These are phyloP conservation scores for Atalantia buxifolia DNA, from an alignment of 345 rosid species.

Conservation along the genomic window DNA sequence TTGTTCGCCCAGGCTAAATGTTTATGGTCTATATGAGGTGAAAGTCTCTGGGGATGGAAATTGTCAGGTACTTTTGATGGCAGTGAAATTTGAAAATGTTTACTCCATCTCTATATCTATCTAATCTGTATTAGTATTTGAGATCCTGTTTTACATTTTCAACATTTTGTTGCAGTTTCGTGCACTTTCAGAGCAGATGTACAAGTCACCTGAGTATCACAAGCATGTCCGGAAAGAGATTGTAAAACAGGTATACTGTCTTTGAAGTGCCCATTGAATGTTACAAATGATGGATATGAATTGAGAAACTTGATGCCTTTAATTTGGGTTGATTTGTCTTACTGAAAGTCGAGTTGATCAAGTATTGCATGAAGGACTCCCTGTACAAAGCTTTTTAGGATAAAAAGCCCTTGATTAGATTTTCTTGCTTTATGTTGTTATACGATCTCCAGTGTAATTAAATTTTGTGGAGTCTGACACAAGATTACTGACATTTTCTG, in stretches of 20 bases:
- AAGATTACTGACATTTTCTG: background rate
- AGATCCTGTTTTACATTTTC: background rate
- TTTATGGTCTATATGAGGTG: constrained; percentile 76
- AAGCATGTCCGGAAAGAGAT: constrained; percentile 84
- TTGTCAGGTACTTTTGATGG: constrained; percentile 63
- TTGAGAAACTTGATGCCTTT: background rate
- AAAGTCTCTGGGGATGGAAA: constrained; percentile 97
- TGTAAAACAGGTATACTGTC: constrained; percentile 72
- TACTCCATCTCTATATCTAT: background rate
- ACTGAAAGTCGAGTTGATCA: background rate
- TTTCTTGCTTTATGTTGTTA: background rate
- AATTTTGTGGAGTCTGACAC: background rate
- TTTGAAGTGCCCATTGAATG: constrained; percentile 10
- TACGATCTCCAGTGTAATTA: background rate
- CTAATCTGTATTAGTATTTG: background rate
- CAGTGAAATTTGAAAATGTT: constrained; percentile 12
- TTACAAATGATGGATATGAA: background rate
- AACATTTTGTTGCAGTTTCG: constrained; percentile 62
- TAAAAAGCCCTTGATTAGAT: background rate
- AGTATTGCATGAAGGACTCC: background rate
- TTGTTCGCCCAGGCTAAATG: constrained; percentile 54
- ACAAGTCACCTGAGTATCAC: constrained; percentile 81
- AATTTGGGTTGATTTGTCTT: background rate
- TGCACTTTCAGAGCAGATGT: constrained; percentile 92
- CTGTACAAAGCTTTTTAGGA: background rate